A percentile compares a stretch with the other conserved stretches of the same genome.
phyloP scores from a whole-genome alignment of 2,329 filamentous ascomycete species.

The Domatiomyces catenatus region DNA sequence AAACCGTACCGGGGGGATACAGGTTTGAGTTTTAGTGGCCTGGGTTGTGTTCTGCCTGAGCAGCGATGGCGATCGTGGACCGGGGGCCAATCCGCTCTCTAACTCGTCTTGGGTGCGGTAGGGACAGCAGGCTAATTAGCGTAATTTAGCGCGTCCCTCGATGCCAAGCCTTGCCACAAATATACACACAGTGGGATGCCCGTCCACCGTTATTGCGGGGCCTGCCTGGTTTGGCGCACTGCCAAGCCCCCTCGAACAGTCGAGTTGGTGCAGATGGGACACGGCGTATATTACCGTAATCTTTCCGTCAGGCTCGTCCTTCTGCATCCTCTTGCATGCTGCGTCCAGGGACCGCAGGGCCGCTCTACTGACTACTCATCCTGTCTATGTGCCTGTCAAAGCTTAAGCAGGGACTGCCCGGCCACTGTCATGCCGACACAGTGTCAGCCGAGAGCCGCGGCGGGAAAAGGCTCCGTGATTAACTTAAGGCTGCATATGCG shows the following conservation, averaged over 20 bases:
- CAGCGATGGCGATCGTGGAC: neutral
- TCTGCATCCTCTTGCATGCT: no score
- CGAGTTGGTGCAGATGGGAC: no score
- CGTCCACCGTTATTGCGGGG: neutral
- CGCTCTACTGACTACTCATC: no score
- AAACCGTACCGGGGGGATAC: neutral
- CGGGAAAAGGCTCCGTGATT: neutral
- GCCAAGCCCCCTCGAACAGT: no score
- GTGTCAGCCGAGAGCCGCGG: neutral
- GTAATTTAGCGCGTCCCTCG: neutral
- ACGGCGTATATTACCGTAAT: no score
- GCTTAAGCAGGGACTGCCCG: neutral
- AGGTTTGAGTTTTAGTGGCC: neutral
- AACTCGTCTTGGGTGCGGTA: neutral
- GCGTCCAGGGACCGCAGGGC: no score
- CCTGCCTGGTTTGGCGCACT: neutral
- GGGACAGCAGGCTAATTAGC: neutral
- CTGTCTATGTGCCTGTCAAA: neutral
- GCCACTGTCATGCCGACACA: neutral
- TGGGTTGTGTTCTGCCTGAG: neutral
- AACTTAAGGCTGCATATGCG: neutral
- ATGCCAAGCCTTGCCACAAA: neutral
- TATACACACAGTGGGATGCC: neutral
- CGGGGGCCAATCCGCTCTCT: neutral
- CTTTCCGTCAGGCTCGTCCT: no score